A percentile compares a stretch with the other conserved stretches of the same genome.
Conservation (phyloP, 2,329 filamentous ascomycete genomes). For the Cladosporium sp. region DNA sequence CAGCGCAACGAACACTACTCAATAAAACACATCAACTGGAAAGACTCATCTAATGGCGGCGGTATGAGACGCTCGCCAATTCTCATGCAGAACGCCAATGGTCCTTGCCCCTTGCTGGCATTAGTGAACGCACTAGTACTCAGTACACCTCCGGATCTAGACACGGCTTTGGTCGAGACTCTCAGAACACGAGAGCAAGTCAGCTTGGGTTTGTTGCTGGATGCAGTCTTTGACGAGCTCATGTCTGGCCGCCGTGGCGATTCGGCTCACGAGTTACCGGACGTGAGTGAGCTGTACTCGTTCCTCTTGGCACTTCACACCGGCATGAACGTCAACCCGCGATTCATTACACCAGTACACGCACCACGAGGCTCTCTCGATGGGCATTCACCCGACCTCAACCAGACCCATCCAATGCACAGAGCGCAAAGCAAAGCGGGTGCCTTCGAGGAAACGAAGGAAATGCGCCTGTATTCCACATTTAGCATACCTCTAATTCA, state of each 20-base stretch:
- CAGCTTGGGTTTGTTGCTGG: slow-evolving; percentile 78
- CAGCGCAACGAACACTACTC: slow-evolving; percentile 78
- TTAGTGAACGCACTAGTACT: slow-evolving; percentile 89
- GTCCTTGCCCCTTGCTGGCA: slow-evolving; percentile 88
- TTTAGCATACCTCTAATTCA: slow-evolving; percentile 89
- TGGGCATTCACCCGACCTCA: slow-evolving; percentile 33
- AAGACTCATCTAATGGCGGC: slow-evolving; percentile 64
- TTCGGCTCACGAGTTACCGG: slow-evolving; percentile 68
- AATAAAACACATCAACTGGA: slow-evolving; percentile 88
- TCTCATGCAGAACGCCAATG: slow-evolving; percentile 88
- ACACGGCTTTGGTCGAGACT: slow-evolving; percentile 75
- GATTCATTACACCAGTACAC: slow-evolving; percentile 62
- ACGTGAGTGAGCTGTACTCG: slow-evolving; percentile 81
- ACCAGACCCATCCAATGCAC: slow-evolving; percentile 38
- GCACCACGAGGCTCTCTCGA: slow-evolving; percentile 27
- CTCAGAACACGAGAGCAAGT: slow-evolving; percentile 82
- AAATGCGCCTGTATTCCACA: slow-evolving; percentile 88
- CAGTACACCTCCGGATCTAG: slow-evolving; percentile 66
- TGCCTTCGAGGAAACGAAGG: slow-evolving; percentile 80
- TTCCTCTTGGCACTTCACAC: slow-evolving; percentile 90
- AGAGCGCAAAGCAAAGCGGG: slow-evolving; percentile 57
- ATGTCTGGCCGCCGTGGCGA: slow-evolving; percentile 72
- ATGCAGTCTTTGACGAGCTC: slow-evolving; percentile 90
- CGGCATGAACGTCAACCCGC: slow-evolving; percentile 97
- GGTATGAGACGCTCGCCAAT: slow-evolving; percentile 78